Base-by-base conservation (phyloP, 805 yeast genomes). In the Candida argentea region DNA sequence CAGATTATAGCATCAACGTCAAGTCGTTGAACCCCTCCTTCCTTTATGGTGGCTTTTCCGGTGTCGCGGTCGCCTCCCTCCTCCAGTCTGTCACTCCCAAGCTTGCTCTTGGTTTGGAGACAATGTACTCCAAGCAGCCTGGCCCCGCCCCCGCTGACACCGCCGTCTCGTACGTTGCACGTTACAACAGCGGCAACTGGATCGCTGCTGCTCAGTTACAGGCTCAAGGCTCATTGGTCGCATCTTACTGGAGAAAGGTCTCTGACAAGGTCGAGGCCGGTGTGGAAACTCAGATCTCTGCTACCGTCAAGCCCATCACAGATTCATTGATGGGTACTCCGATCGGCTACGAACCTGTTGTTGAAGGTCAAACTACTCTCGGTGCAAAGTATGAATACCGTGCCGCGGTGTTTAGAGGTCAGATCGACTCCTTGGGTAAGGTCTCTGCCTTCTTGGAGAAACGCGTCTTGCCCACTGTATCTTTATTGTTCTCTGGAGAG, bases 381-480 rank as follows among this genome's bases (percentile, higher is more conserved):
- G 98, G 96, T 61, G 94, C 95, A 47, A 91, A 89, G 65, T 89
- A 89, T 61, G 97, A 91, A 66, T 91, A 85, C 72, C 85, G 96
- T 66, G 93, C 85, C 61, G 79, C 93, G 33, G 78, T 85, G 30
- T 86, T 86, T 74, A 77, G 98, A 62, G 95, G 96, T 50, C 94
- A 87, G 59, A 51, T 91, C 37, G 95, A 86, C 62, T 75, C 93
- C 28, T 66, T 70, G 35, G 98, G 98, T 61, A 85, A 83, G 63
- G 93, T 89, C 30, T 70, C 83, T 32, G 83, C 86, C 46, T 76
- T 86, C 67, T 67, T 91, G 55, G 98, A 91, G 66, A 85, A 86
- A 67, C 78, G 94, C 56, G 76, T 91, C 30, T 69, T 87, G 48
- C 97, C 97, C 50, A 84, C 94, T 27, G 75, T 87, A 35, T 79